Evolutionary conservation across 1,284 basidiomycete species (phyloP), one percentile per base, ranked within the genome.

Genomic region (Irpex sp.): DNA sequence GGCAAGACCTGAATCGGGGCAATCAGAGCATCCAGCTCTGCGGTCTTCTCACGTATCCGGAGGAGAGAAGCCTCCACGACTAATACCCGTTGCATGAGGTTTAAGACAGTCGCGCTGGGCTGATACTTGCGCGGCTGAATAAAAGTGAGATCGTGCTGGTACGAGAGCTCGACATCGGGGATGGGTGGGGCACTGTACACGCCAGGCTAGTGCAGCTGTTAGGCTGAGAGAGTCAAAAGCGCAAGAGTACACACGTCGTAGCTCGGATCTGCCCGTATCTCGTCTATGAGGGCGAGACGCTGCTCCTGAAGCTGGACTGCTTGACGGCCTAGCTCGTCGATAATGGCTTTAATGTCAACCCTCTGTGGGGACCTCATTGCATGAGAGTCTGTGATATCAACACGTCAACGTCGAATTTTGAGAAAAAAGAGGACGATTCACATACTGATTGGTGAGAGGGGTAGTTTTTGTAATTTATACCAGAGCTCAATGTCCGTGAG

Each of bases 321-420:
- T 39, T 63, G 62, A 11, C 65, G 65, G 33, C 60, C 58, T 15
- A 66, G 63, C 11, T 61, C 65, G 6, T 62, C 56, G 47, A 66
- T 66, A 37, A 64, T 63, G 19, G 31, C 54, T 54, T 66, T 66
- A 60, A 66, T 64, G 8, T 66, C 63, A 4, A 46, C 39, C 17
- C 63, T 60, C 36, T 62, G 65, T 13, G 60, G 57, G 21, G 43
- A 49, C 9, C 43, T 26, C 61, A 62, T 62, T n/a, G 11, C 15
- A 43, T 43, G 39, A 11, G 11, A 43, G 15, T 11, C 39, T 43
- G 26, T 26, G 26, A 26, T 26, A 26, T 26, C 26, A 26, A 26
- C 26, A 26, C 26, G 26, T 26, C 26, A 26, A 26, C 26, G 26
- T 26, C 26, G 26, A 26, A 26, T 26, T 26, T 26, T 26, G 26